Evolutionary conservation across 805 yeast species (phyloP), one percentile per base, ranked within the genome.

Genomic region (Hanseniaspora clermontiae): DNA sequence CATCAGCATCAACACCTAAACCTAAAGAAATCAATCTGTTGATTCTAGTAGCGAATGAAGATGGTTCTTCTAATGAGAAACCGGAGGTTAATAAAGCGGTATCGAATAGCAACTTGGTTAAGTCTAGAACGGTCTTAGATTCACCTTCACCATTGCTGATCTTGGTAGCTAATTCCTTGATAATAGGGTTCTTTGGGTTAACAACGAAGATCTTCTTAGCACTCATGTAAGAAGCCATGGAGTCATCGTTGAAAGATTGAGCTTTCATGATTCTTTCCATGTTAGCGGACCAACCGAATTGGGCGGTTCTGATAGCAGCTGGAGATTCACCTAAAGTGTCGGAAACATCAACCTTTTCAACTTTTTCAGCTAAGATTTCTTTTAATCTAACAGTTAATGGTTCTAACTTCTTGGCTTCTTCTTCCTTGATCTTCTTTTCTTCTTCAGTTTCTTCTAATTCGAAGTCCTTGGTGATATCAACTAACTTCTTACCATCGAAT

Each of bases 261-360:
- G 98, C 98, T 82, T 93, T 93, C 99, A 93, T 93, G 82, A 93
- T 93, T 85, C 98, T 91, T 81, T 93, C 99, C 98, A 93, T 93
- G 82, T 93, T 93, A 70, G 99, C 99, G 65, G 98, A 93, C 99
- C 99, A 93, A 74, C 99, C 98, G 74, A 93, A 93, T 80, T 93
- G 97, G 66, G 97, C 97, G 65, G 98, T 93, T 83, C 98, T 89
- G 73, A 93, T 93, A 66, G 98, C 98, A 74, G 98, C 98, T 74
- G 99, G 99, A 59, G 97, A 90, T 70, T 90, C 97, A 67, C 90
- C 88, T 71, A 93, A 82, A 77, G 88, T 89, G 79, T 91, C 95
- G 63, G 97, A 89, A 63, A 93, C 96, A 71, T 90, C 89, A 75
- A 95, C 98, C 81, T 93, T 93, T 81, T 93, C 99, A 68, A 93